These are phyloP conservation scores for Dactylellina cionopaga DNA, from an alignment of 2,329 filamentous ascomycete species.

Conservation along the genomic window DNA sequence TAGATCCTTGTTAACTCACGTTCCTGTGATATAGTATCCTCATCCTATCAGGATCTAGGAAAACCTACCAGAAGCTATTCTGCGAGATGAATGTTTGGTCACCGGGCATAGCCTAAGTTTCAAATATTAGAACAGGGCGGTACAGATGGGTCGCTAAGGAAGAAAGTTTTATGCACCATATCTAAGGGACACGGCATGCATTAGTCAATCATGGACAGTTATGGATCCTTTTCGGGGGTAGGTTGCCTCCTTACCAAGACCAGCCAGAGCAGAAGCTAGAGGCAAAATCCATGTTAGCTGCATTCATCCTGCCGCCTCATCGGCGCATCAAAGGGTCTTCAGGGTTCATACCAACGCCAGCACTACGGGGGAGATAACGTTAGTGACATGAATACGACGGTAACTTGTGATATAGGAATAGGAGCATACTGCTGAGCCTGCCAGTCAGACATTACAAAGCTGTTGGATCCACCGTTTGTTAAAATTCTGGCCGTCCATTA, in stretches of 20 bases:
- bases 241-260: slow-evolving; percentile 39
- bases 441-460: slow-evolving; percentile 49
- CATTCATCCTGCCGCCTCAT: slow-evolving; percentile 17
- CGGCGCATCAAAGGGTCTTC: slow-evolving; percentile 14
- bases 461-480: slow-evolving; percentile 33
- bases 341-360: slow-evolving; percentile 49
- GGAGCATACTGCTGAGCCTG: slow-evolving; percentile 45
- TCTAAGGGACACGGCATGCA: slow-evolving; percentile 38
- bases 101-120: slow-evolving; percentile 62
- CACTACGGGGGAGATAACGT: slow-evolving; percentile 54
- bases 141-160: slow-evolving; percentile 7
- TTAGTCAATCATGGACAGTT: slow-evolving; percentile 27
- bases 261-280: slow-evolving; percentile 48
- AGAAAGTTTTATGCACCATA: slow-evolving; percentile 49
- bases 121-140: slow-evolving; percentile 62
- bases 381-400: slow-evolving; percentile 56
- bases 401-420: slow-evolving; percentile 11
- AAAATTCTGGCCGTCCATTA: slow-evolving; percentile 10
- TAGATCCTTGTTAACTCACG: slow-evolving; percentile 14
- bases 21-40: background rate
- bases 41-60: slow-evolving; percentile 12
- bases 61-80: slow-evolving; percentile 42
- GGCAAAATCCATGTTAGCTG: slow-evolving; percentile 45
- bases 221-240: slow-evolving; percentile 25
- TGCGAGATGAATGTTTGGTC: slow-evolving; percentile 37